Evolutionary conservation across 306 rosid species (phyloP).

Genomic region (Prosopis cineraria): DNA sequence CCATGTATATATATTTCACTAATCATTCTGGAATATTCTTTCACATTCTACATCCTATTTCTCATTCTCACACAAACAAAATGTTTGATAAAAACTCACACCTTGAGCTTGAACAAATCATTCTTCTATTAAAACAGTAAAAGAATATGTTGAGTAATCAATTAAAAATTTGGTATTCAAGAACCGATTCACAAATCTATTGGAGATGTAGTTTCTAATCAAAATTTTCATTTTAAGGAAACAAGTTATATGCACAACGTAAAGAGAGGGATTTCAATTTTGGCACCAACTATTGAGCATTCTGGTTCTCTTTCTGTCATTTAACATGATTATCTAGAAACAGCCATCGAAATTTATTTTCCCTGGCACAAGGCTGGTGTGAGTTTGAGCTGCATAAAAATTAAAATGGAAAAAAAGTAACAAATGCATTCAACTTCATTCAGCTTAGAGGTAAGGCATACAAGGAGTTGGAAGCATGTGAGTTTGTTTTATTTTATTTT

Average conservation of each 20-base stretch:
- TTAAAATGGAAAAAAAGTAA: constrained; percentile 18
- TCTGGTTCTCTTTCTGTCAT: constrained; percentile 19
- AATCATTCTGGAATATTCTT: background rate
- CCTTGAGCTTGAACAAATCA: constrained; percentile 10
- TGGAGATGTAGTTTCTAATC: background rate
- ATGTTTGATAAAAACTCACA: constrained; percentile 11
- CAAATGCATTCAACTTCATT: constrained; percentile 23
- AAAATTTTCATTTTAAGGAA: background rate
- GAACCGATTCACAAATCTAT: constrained; percentile 1
- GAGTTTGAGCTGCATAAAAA: constrained; percentile 12
- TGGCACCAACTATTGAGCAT: background rate
- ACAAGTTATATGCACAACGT: background rate
- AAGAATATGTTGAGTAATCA: background rate
- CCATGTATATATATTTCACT: constrained; percentile 1
- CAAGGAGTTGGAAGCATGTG: background rate
- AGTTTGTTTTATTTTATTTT: too few species aligned
- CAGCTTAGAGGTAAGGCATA: constrained; percentile 15
- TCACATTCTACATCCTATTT: background rate
- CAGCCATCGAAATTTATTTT: constrained; percentile 1
- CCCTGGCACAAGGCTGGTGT: background rate
- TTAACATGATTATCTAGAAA: background rate
- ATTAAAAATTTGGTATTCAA: background rate
- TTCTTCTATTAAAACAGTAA: constrained; percentile 10
- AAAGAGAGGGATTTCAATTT: background rate
- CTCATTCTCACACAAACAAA: background rate